Evolutionary conservation across 176 grass and related monocot species (phyloP).

Genomic region (Triticum monococcum): DNA sequence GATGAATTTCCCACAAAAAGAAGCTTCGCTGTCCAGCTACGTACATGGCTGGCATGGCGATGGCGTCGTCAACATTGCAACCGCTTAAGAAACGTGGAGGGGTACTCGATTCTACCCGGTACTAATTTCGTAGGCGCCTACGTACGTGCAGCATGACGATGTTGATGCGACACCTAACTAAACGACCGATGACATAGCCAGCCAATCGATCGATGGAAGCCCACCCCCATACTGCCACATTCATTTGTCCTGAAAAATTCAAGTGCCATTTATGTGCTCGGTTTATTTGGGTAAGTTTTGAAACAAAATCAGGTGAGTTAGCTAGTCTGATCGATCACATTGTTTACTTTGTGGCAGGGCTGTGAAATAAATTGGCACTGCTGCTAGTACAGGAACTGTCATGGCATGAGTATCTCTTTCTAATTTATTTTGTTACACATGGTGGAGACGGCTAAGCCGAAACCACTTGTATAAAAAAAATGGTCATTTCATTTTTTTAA

Average conservation of each 20-base stretch:
- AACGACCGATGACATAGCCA: not conserved
- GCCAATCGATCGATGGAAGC: constrained; percentile 2
- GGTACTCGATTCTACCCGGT: not conserved
- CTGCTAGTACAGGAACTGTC: not conserved
- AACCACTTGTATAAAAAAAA: not conserved
- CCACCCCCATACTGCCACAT: not conserved
- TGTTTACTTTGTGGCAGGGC: too few species aligned
- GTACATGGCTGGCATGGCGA: not conserved
- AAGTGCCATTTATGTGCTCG: not conserved
- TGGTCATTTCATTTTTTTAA: too few species aligned
- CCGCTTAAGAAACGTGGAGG: constrained; percentile 23
- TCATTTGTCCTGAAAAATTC: not conserved
- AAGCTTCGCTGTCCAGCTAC: not conserved
- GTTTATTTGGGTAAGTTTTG: too few species aligned
- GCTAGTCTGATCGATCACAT: too few species aligned
- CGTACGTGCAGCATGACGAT: not conserved
- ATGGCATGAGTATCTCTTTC: not conserved
- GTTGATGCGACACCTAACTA: constrained; percentile 24
- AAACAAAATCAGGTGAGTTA: too few species aligned
- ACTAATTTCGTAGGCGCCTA: not conserved
- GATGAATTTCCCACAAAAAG: not conserved
- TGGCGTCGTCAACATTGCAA: not conserved
- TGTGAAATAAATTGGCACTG: too few species aligned
- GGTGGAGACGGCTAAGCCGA: not conserved
- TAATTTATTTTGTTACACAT: not conserved